Evolutionary conservation across 2,329 filamentous ascomycete genomes (phyloP), one percentile per base, ranked within the genome.

Genomic region (Leptographium procerum): DNA sequence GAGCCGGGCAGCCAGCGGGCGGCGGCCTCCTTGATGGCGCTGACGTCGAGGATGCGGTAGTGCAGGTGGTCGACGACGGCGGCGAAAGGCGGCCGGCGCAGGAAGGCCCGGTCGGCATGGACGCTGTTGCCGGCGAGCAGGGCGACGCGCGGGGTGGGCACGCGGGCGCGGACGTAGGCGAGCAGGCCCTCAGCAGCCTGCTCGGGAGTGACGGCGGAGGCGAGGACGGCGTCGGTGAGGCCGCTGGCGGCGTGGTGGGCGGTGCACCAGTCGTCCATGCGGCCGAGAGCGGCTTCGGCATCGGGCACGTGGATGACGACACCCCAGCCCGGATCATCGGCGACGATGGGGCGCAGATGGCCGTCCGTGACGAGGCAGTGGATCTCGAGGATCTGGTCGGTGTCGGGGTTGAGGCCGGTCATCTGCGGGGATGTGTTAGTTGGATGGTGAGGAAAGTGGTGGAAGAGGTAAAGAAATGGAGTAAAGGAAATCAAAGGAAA

Each of bases 51-150:
- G 62, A 99, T 88, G 19, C 94, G 83, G 72, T 99, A 91, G 72
- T 95, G 88, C 64, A 99, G 75, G 71, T 94, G 83, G 59, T 87
- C 82, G 54, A 89, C 73, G 2, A 96, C 84, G 60, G 78, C 75
- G 45, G 77, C 81, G 71, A 92, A 99, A 0, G 91, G 91, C 59
- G 78, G 78, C 62, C 82, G 81, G 6, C 83, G 77, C 60, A 99
- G 76, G 69, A 99, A 99, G 2, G 83, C 83, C 66, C 84, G 84
- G 71, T 99, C 94, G 4, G 88, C 89, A 69, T 99, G 92, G 29
- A 99, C 89, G 59, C 87, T 94, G 73, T 96, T 99, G 2, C 94
- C 94, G 0, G 94, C 91, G 47, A 99, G 77, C 59, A 97, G 72
- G 1, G 84, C 92, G 36, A 73, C 81, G 53, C 84, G 78, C 10